phyloP scores from a whole-genome alignment of 371 early-diverging fungal species.

The Rhizomucor pusillus region DNA sequence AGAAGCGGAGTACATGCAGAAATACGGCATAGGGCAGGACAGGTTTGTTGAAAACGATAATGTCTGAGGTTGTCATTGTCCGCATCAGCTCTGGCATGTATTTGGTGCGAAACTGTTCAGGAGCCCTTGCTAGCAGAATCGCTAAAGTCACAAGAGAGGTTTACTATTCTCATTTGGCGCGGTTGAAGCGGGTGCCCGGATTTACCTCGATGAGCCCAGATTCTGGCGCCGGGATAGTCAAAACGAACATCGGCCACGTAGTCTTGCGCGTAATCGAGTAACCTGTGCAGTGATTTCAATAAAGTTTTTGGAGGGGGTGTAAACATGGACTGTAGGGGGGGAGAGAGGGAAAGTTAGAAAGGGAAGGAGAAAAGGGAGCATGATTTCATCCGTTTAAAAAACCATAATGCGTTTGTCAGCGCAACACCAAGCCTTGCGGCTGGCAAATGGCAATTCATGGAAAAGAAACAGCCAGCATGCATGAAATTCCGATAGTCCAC shows the following conservation, averaged over 20 bases:
- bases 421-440: no score
- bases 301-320: constrained; percentile 32
- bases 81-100: constrained; percentile 20
- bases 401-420: no score
- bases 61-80: constrained; percentile 1
- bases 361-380: constrained; percentile 3
- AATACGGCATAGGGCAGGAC: constrained; percentile 19
- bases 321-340: constrained; percentile 24
- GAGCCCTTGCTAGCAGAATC: constrained; percentile 19
- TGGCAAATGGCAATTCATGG: no score
- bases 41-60: constrained; percentile 6
- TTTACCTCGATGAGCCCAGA: constrained; percentile 47
- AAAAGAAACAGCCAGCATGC: no score
- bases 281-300: constrained; percentile 24
- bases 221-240: constrained; percentile 20
- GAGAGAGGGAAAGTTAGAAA: constrained; percentile 8
- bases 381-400: no score
- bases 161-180: constrained; percentile 3
- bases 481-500: no score
- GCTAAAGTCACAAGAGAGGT: constrained; percentile 8
- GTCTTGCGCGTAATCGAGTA: constrained; percentile 33
- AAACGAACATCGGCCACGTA: constrained; percentile 45
- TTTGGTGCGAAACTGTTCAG: constrained; percentile 11
- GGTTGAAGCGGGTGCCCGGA: background rate
- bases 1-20: constrained; percentile 31